These are phyloP conservation scores for Eucalyptus erythrocorys DNA, from an alignment of 345 rosid genomes.

Conservation along the genomic window DNA sequence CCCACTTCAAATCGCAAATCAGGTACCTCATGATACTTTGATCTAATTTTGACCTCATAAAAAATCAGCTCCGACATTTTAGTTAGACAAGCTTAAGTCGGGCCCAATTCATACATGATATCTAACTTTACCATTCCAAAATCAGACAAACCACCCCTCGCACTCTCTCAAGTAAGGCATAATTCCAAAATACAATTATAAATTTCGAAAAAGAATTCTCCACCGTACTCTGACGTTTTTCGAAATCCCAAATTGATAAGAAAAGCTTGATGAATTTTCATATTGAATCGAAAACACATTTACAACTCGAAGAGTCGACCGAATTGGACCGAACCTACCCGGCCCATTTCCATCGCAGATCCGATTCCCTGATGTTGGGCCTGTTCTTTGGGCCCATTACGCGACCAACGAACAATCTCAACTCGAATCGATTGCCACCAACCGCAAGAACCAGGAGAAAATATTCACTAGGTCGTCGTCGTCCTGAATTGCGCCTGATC, in stretches of 20 bases:
- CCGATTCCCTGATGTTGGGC: neutral
- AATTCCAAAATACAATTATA: neutral
- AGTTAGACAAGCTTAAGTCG: neutral
- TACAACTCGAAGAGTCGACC: neutral
- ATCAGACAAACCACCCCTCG: neutral
- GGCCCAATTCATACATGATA: neutral
- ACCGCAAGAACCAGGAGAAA: neutral
- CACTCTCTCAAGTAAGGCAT: neutral
- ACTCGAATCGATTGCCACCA: neutral
- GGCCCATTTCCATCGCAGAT: neutral
- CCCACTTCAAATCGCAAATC: neutral
- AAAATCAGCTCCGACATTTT: neutral
- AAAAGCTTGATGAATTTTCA: neutral
- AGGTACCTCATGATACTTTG: fast-evolving
- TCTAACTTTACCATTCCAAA: neutral
- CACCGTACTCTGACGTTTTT: neutral
- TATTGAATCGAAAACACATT: neutral
- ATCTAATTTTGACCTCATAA: neutral
- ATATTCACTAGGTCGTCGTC: neutral
- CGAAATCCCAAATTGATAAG: neutral
- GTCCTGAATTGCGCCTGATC: neutral
- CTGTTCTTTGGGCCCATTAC: neutral
- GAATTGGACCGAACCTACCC: neutral
- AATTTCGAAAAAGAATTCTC: neutral
- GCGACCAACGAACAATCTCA: neutral